Conservation (phyloP, 331 rosid species). For the Rosa hybrid region DNA sequence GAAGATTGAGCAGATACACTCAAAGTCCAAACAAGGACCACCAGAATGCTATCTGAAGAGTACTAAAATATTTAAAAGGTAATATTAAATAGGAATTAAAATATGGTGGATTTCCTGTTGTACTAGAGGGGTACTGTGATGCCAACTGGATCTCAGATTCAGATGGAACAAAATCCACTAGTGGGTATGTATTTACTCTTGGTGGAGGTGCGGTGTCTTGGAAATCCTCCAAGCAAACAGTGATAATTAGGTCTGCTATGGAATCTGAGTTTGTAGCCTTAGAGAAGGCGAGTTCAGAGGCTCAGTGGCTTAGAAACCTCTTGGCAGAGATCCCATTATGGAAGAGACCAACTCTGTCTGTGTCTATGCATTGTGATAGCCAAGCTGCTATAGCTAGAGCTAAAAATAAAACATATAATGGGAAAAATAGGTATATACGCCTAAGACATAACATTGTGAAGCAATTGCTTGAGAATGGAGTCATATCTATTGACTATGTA, state of each 20-base stretch:
- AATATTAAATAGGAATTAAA: not conserved
- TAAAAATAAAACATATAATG: not conserved
- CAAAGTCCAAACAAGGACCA: not conserved
- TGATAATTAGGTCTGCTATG: not conserved
- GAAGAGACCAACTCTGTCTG: not conserved
- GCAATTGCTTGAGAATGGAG: not conserved
- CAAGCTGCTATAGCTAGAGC: not conserved
- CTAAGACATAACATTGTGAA: not conserved
- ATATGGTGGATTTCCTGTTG: not conserved
- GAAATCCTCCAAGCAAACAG: not conserved
- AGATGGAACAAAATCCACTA: not conserved
- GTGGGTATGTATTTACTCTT: not conserved
- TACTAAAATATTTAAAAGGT: slow-evolving; percentile 10
- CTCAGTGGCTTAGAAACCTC: slow-evolving; percentile 1
- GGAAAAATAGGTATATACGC: not conserved
- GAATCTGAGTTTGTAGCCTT: not conserved
- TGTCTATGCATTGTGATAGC: not conserved
- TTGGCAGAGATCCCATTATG: not conserved
- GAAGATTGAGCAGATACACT: not conserved
- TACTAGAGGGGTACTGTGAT: not conserved
- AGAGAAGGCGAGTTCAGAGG: not conserved
- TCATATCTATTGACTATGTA: not conserved
- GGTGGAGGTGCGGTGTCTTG: not conserved
- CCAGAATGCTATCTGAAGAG: not conserved
- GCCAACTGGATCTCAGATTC: slow-evolving; percentile 1